Evolutionary conservation across 257 asterid genomes (phyloP).

Genomic region (Thymus mandschuricus): DNA sequence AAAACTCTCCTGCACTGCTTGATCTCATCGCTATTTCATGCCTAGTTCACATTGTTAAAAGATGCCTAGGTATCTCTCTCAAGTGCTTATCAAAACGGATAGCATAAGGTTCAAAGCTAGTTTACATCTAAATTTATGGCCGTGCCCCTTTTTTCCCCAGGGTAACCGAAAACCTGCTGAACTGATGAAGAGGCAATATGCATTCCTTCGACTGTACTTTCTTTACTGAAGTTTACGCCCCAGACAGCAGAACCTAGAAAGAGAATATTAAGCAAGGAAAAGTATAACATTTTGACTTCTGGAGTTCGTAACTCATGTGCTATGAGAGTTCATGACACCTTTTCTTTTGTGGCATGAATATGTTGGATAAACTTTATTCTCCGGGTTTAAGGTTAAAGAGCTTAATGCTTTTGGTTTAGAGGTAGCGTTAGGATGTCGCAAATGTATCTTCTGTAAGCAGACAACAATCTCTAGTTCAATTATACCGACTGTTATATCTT

Average conservation of each 20-base stretch:
- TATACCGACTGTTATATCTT: neutral
- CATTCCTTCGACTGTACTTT: neutral
- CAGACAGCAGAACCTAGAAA: constrained; percentile 10
- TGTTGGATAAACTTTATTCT: constrained; percentile 8
- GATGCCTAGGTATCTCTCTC: neutral
- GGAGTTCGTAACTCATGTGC: constrained; percentile 7
- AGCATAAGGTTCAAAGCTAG: constrained; percentile 10
- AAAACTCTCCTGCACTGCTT: constrained; percentile 11
- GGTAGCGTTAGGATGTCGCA: neutral
- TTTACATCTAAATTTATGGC: neutral
- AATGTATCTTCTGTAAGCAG: constrained; percentile 18
- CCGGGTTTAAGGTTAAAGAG: constrained; percentile 7
- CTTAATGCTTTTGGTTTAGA: neutral
- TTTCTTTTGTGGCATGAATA: constrained; percentile 2
- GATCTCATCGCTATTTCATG: neutral
- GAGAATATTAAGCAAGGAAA: constrained; percentile 1
- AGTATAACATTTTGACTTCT: constrained; percentile 7
- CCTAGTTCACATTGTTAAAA: neutral
- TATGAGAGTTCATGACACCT: neutral
- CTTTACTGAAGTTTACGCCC: neutral
- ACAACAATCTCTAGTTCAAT: constrained; percentile 12
- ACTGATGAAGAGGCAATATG: constrained; percentile 6
- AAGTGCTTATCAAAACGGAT: constrained; percentile 3
- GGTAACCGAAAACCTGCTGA: neutral
- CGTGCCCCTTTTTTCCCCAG: constrained; percentile 12